These are phyloP conservation scores for Sphagnurus paluster DNA, from an alignment of 1,284 basidiomycete genomes.

Conservation along the genomic window DNA sequence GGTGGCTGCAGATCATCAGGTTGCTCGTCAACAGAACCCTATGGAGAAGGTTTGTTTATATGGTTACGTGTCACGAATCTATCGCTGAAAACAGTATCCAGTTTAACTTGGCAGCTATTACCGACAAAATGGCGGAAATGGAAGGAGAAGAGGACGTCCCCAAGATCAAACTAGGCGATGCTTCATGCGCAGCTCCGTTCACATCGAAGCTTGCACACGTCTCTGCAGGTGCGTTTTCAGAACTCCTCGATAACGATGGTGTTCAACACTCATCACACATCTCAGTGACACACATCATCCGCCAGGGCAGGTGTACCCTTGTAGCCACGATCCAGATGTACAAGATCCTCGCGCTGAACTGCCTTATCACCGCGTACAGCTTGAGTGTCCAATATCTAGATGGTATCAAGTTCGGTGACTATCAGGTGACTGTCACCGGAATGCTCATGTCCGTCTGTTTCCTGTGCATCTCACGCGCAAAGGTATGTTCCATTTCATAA, in stretches of 20 bases:
- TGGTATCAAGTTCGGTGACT: constrained; percentile 97
- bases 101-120: constrained; percentile 89
- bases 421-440: constrained; percentile 90
- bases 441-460: constrained; percentile 98
- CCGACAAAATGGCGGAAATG: constrained; percentile 88
- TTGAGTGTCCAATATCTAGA: constrained; percentile 95
- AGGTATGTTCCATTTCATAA: constrained; percentile 51
- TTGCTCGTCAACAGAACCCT: constrained; percentile 78
- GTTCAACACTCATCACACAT: not conserved
- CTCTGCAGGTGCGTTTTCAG: constrained; percentile 68
- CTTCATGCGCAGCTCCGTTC: constrained; percentile 95
- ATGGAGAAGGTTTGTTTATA: constrained; percentile 78
- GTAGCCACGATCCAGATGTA: constrained; percentile 99
- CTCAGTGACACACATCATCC: constrained; percentile 90
- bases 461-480: constrained; percentile 94
- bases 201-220: constrained; percentile 95
- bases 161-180: constrained; percentile 96
- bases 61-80: constrained; percentile 25
- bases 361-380: constrained; percentile 94
- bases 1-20: constrained; percentile 63
- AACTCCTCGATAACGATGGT: not conserved
- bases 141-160: constrained; percentile 92
- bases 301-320: constrained; percentile 94
- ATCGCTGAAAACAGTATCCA: constrained; percentile 29
- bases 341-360: constrained; percentile 96